Base-by-base conservation (phyloP, 2,329 filamentous ascomycete genomes). In the Aspergillus sp. region DNA sequence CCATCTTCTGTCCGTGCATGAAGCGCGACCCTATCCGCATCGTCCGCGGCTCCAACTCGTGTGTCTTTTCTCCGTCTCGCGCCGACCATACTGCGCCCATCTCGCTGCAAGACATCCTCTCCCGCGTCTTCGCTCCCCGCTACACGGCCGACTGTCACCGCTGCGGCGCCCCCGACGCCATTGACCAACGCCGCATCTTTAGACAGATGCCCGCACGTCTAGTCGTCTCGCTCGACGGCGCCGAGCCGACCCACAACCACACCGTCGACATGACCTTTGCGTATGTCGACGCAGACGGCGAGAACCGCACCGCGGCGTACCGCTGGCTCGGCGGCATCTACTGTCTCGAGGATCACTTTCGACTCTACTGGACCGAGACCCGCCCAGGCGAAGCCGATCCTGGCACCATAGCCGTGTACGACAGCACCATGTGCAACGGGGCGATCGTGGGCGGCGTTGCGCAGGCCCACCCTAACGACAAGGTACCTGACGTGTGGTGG, bases 301-400 rank as follows among this genome's bases (percentile, higher is more conserved):
- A 51, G 3, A 22, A 52, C 10, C 46, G 58, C 9, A 47, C 44
- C 2, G 70, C 64, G 6, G 51, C 50, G 1, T 74, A 73, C 51
- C 65, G 68, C 32, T 73, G 70, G 70, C 52, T 74, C 13, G 72
- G 72, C 0, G 70, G 71, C 1, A 64, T 73, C 13, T 74, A 73
- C 49, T 54, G 52, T 3, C 32, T 59, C 3, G 36, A 59, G 1
- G 19, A 22, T 1, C 57, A 61, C 17, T 62, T 61, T 19, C 63
- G 64, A 4, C 57, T 73, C 7, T 69, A 60, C 46, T 73, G 69
- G 69, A 63, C 51, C 4, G 66, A 71, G 38, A 45, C 54, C 4
- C 49, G 65, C 30, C 59, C 63, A 9, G 65, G 66, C 3, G 68
- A 69, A 50, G 10, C 16, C 4, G 57, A 62, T 5, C 36, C 35